phyloP scores from a whole-genome alignment of 2,329 filamentous ascomycete species.

The Lachnellula willkommii region DNA sequence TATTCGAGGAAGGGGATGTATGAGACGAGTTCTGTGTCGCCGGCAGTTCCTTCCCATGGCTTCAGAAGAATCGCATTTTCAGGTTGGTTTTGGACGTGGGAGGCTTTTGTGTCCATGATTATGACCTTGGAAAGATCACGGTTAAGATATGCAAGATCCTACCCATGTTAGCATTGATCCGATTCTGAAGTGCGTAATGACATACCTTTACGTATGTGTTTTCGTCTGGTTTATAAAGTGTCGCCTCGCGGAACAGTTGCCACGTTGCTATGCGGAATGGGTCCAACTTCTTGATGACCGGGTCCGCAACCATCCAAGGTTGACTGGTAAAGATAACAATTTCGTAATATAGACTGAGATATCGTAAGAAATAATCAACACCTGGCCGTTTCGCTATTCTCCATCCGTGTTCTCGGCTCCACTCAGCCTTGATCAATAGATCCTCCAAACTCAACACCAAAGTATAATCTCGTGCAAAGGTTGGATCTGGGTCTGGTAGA shows the following conservation, averaged over 20 bases:
- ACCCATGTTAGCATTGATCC: conserved; percentile 20
- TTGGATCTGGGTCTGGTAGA: conserved; percentile 74
- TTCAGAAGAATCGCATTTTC: conserved; percentile 91
- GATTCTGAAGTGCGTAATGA: not conserved
- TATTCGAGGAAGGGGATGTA: conserved; percentile 97
- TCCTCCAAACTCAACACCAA: conserved; percentile 91
- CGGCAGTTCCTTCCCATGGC: conserved; percentile 79
- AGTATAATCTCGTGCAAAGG: conserved; percentile 81
- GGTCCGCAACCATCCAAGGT: conserved; percentile 77
- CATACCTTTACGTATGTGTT: conserved; percentile 82
- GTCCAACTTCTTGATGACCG: conserved; percentile 86
- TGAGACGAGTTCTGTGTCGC: conserved; percentile 80
- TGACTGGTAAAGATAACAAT: conserved; percentile 91
- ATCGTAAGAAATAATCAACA: conserved; percentile 94
- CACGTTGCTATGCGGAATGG: conserved; percentile 93
- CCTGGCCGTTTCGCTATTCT: conserved; percentile 90
- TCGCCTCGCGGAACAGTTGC: conserved; percentile 94
- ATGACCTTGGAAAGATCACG: conserved; percentile 93
- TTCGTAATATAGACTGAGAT: conserved; percentile 97
- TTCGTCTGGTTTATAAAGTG: conserved; percentile 84
- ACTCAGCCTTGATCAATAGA: conserved; percentile 89
- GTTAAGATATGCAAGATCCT: conserved; percentile 98
- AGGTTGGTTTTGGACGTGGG: conserved; percentile 83
- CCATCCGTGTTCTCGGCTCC: conserved; percentile 92
- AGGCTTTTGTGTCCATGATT: conserved; percentile 79